These are phyloP conservation scores for Angomonas deanei DNA, from an alignment of 208 protist species.

Conservation along the genomic window DNA sequence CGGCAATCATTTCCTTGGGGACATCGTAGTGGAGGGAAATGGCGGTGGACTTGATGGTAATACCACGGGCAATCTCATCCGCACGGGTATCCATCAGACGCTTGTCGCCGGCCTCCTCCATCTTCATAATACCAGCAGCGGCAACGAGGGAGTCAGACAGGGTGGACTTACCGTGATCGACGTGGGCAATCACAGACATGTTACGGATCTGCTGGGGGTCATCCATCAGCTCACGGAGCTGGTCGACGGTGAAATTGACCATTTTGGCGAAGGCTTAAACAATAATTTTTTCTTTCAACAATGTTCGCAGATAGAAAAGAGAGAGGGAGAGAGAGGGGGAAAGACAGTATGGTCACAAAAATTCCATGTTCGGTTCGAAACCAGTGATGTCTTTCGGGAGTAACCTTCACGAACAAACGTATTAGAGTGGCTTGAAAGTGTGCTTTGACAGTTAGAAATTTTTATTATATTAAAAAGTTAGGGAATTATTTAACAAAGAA, in stretches of 20 bases:
- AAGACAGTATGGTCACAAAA: neutral
- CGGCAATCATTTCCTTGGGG: conserved; percentile 53
- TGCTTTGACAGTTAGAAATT: neutral
- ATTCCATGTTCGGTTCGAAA: neutral
- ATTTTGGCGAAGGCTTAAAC: conserved; percentile 12
- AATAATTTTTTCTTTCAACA: neutral
- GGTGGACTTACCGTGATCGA: conserved; percentile 76
- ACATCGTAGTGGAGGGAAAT: conserved; percentile 98
- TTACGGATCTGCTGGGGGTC: conserved; percentile 60
- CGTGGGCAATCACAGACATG: conserved; percentile 78
- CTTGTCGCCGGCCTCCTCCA: conserved; percentile 70
- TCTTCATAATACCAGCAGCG: conserved; percentile 95
- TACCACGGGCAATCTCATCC: conserved; percentile 95
- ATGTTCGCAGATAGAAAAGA: neutral
- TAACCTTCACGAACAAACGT: neutral
- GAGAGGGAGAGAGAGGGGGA: neutral
- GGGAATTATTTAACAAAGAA: neutral
- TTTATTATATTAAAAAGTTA: neutral
- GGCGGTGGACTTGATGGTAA: conserved; percentile 99
- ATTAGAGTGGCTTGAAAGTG: neutral
- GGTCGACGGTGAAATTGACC: conserved; percentile 80
- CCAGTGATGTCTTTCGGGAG: too few relatives aligned
- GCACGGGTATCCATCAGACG: conserved; percentile 68
- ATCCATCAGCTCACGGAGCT: conserved; percentile 77
- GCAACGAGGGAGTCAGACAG: conserved; percentile 97